Evolutionary conservation across 805 yeast species (phyloP), one percentile per base, ranked within the genome.

Genomic region (Kregervanrija delftensis): DNA sequence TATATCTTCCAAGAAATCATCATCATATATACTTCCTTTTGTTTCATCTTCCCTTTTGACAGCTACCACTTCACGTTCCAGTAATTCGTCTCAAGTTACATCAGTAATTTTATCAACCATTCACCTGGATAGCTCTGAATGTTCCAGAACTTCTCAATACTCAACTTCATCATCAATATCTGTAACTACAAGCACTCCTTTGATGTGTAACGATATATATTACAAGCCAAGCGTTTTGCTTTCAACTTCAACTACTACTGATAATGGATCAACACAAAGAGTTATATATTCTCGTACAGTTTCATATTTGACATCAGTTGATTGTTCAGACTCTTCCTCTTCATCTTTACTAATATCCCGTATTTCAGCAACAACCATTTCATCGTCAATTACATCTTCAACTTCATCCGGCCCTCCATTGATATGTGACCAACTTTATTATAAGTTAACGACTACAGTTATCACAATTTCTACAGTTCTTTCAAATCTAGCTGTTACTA

Each of bases 121-220:
- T 37, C 28, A 35, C 41, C 16, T 42, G 32, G 12, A 17, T 35
- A 16, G 37, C 33, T 35, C 46, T 8, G 40, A 38, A 9, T 46
- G 43, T 39, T 30, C 30, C 6, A 14, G 17, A 22, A 11, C 42
- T 3, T 17, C 30, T 12, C 34, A 33, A 16, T n/a, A 13, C 5
- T 49, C 45, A 22, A 33, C 22, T n/a, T 49, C 30, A 8, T 41
- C 30, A 41, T 42, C 33, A 37, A 46, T 40, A 3, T 16, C 44
- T 4, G 41, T 48, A n/a, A 37, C 50, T n/a, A 14, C 49, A 14
- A 11, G 40, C 12, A 41, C 46, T 42, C 28, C 41, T 5, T 40
- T 39, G 5, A 14, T 48, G 17, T 45, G 49, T 16, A 11, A 44
- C 5, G 40, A 11, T 37, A 52, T 8, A 41, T 47, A 4, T 42